These are phyloP conservation scores for Ogataea nitratoaversa DNA, from an alignment of 805 yeast species.

Conservation along the genomic window DNA sequence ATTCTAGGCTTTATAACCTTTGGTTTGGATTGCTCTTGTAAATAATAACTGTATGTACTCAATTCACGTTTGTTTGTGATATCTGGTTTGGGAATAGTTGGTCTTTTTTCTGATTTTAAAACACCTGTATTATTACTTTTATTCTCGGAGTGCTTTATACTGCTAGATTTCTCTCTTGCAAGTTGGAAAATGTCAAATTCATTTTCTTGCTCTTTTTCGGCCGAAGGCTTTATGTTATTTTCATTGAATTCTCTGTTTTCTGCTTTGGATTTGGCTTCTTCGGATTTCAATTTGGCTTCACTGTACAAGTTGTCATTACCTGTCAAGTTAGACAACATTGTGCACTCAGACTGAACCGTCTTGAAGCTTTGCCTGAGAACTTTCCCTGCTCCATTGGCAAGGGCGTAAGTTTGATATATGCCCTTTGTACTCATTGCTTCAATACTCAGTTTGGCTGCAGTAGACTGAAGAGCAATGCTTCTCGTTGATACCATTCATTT, in stretches of 20 bases:
- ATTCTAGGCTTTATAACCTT: conserved; percentile 5
- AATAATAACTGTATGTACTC: conserved; percentile 7
- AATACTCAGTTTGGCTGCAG: not conserved
- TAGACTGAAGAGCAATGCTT: too few species aligned
- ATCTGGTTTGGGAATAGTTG: conserved; percentile 12
- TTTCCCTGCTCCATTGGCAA: conserved; percentile 25
- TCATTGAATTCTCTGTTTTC: conserved; percentile 13
- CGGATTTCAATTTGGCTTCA: conserved; percentile 23
- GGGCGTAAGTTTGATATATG: conserved; percentile 22
- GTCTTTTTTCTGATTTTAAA: conserved; percentile 16
- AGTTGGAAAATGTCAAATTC: conserved; percentile 28
- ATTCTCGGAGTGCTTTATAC: conserved; percentile 16
- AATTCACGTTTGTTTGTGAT: conserved; percentile 20
- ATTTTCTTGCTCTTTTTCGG: conserved; percentile 9
- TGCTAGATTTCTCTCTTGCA: conserved; percentile 30
- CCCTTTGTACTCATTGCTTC: conserved; percentile 23
- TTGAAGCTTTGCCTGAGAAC: conserved; percentile 22
- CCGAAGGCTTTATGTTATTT: conserved; percentile 6
- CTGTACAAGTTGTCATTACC: conserved; percentile 25
- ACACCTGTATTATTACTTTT: conserved; percentile 9
- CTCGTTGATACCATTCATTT: too few species aligned
- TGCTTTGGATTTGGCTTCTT: conserved; percentile 18
- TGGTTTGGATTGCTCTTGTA: too few species aligned
- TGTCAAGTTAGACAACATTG: conserved; percentile 18
- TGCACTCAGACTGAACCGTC: conserved; percentile 14